Base-by-base conservation (phyloP, 768 basidiomycete species). In the Psilocybe sp. region DNA sequence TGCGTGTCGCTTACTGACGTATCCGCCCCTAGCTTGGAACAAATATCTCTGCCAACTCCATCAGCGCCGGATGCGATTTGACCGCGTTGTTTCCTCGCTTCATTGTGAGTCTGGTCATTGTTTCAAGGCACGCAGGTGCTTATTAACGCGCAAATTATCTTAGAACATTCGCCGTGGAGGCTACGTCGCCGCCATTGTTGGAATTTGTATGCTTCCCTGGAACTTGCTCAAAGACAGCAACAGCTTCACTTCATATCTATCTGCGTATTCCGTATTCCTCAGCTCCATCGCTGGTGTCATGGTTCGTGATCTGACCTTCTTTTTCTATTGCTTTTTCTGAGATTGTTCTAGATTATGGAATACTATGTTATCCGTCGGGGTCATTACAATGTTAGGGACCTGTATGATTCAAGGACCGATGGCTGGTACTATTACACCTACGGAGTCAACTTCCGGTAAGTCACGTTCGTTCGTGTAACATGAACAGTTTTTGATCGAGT, bases 121-220 rank as follows among this genome's bases (percentile, higher is more conserved):
- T 34, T 40, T 32, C 49, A 23, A 40, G 16, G 35, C 10, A 34
- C 32, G 36, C 49, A 39, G 19, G 15, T 43, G 53, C 31, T 31
- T 32, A 12, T 40, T 20, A 11, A 15, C n/a, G 4, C 31, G 12
- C 35, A 39, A 43, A 34, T 38, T 23, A 11, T 32, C 39, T 37
- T 46, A 86, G 82, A 91, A 87, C 61, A 92, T 93, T 62, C 82
- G 90, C 16, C 80, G 90, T 15, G 90, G 92, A 23, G 89, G 90
- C 13, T 94, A 87, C 67, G 69, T 92, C 41, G 86, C 84, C n/a
- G 89, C 88, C 7, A 73, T 86, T 41, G 82, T 89, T 36, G 89
- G 89, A 4, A 60, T 91, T 31, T 80, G 74, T 65, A 89, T 89
- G 73, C 78, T 83, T 34, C 88, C 86, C 1, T 89, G 88, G 88